Conservation (phyloP, 768 basidiomycete genomes). For the Leucocoprinus birnbaumii region DNA sequence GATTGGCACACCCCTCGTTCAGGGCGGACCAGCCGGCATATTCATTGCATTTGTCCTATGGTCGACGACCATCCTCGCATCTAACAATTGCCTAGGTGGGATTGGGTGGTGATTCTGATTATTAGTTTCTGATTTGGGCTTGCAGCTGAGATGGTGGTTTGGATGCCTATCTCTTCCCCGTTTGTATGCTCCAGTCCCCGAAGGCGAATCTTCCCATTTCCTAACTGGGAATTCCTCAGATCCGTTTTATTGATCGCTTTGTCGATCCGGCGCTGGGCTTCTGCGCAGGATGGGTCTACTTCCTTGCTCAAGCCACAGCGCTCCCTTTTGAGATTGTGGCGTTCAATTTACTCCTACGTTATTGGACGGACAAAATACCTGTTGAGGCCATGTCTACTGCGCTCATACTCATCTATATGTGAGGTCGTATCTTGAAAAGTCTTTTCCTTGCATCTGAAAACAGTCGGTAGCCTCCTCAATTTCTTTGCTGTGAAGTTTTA, state of each 20-base stretch:
- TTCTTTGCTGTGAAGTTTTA: constrained; percentile 47
- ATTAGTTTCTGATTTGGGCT: too few relatives aligned
- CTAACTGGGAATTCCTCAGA: constrained; percentile 22
- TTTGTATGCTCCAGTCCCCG: constrained; percentile 42
- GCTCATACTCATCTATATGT: constrained; percentile 41
- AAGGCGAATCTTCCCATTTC: neutral
- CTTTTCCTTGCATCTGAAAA: neutral
- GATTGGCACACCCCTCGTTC: constrained; percentile 54
- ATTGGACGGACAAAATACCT: constrained; percentile 54
- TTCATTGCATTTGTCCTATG: constrained; percentile 47
- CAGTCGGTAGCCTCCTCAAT: constrained; percentile 34
- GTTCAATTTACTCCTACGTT: constrained; percentile 48
- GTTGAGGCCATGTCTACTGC: constrained; percentile 37
- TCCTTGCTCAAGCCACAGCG: constrained; percentile 42
- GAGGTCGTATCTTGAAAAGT: constrained; percentile 10
- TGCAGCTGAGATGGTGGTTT: constrained; percentile 83
- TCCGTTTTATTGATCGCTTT: constrained; percentile 58
- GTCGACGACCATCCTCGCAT: constrained; percentile 43
- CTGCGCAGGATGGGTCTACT: constrained; percentile 54
- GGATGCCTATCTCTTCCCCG: constrained; percentile 74
- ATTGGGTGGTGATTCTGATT: too few relatives aligned
- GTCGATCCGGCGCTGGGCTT: constrained; percentile 58
- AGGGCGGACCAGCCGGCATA: constrained; percentile 58
- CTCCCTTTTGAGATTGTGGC: constrained; percentile 52
- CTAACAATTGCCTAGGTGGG: constrained; percentile 43